Conservation (phyloP, 805 yeast species). For the Kregervanrija pseudodelftensis region DNA sequence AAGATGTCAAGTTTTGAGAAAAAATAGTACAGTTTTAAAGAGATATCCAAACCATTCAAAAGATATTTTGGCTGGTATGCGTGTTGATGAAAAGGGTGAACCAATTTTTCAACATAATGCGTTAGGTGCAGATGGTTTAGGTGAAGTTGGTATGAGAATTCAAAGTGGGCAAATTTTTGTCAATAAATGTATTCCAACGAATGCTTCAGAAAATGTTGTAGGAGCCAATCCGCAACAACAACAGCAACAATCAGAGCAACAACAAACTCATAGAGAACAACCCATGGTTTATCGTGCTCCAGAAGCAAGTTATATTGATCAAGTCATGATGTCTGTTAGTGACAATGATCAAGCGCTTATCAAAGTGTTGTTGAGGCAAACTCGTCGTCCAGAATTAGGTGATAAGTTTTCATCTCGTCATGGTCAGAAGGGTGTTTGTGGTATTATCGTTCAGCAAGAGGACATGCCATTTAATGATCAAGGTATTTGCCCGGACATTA, state of each 20-base stretch:
- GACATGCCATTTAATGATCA: constrained; percentile 93
- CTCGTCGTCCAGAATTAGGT: constrained; percentile 95
- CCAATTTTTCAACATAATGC: constrained; percentile 84
- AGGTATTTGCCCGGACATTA: constrained; percentile 90
- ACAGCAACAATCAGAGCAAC: constrained; percentile 13
- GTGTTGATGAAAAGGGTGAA: constrained; percentile 71
- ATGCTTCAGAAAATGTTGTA: constrained; percentile 62
- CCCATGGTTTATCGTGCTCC: constrained; percentile 93
- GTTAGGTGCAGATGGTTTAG: constrained; percentile 91
- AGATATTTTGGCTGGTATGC: constrained; percentile 87
- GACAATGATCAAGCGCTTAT: constrained; percentile 93
- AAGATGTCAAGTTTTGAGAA: constrained; percentile 90
- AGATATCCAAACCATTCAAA: constrained; percentile 90
- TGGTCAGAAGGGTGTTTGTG: constrained; percentile 99
- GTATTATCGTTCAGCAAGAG: constrained; percentile 94
- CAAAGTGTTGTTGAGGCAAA: constrained; percentile 87
- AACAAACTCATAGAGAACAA: constrained; percentile 69
- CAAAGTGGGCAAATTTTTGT: constrained; percentile 92
- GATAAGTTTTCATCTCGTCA: constrained; percentile 96
- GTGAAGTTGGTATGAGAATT: constrained; percentile 88
- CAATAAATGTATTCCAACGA: constrained; percentile 87
- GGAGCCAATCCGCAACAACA: constrained; percentile 28
- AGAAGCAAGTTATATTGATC: constrained; percentile 91
- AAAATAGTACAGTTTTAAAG: constrained; percentile 83
- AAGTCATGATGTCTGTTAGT: constrained; percentile 94